phyloP scores from a whole-genome alignment of 805 yeast species.

The Starmerella vitae region DNA sequence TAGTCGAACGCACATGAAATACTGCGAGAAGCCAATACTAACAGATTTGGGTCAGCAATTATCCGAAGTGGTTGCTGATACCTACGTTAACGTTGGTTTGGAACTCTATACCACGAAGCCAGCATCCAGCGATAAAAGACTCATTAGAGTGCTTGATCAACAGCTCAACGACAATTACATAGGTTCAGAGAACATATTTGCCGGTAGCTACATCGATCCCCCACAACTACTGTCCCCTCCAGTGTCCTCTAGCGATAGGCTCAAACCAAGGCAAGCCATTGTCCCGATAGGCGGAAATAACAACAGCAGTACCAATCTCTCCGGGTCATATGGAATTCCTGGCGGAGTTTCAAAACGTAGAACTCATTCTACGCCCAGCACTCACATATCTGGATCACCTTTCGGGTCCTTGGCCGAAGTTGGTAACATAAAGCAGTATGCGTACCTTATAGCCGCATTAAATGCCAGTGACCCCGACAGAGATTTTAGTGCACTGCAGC shows the following conservation, averaged over 20 bases:
- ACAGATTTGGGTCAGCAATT: conserved; percentile 80
- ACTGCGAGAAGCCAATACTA: conserved; percentile 85
- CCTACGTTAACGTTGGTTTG: conserved; percentile 73
- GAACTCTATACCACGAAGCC: conserved; percentile 92
- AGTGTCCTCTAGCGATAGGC: conserved; percentile 9
- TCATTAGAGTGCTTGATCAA: conserved; percentile 75
- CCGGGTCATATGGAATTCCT: neutral
- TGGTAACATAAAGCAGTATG: conserved; percentile 80
- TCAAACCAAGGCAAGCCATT: neutral
- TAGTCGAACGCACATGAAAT: conserved; percentile 35
- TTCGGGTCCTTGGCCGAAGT: conserved; percentile 83
- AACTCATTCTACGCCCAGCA: conserved; percentile 21
- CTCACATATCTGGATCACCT: conserved; percentile 35
- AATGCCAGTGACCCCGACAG: conserved; percentile 94
- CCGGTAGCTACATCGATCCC: conserved; percentile 6
- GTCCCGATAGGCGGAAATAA: neutral
- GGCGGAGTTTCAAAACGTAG: conserved; percentile 16
- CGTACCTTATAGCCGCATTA: conserved; percentile 76
- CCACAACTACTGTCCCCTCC: conserved; percentile 21
- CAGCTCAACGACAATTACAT: conserved; percentile 39
- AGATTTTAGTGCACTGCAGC: conserved; percentile 78
- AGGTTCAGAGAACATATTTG: conserved; percentile 6
- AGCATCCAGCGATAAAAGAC: conserved; percentile 75
- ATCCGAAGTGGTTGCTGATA: conserved; percentile 61
- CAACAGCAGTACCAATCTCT: neutral